Evolutionary conservation across 2,329 filamentous ascomycete genomes (phyloP).

Genomic region (Ascochyta clinopodiicola): DNA sequence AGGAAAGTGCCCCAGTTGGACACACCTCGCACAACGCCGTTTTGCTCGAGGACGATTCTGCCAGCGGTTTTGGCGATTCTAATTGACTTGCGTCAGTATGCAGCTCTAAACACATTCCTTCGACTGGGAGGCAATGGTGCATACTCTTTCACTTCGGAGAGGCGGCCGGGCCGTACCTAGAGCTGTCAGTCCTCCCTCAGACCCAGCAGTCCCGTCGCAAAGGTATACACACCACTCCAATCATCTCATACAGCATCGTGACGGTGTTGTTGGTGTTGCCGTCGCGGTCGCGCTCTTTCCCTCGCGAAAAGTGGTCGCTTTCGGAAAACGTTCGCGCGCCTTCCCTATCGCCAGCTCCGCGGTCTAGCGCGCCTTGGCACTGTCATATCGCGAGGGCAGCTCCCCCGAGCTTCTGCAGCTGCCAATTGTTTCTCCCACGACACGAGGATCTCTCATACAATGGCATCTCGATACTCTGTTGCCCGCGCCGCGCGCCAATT

Average conservation of each 20-base stretch:
- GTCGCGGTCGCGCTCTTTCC: conserved; percentile 13
- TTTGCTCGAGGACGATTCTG: conserved; percentile 78
- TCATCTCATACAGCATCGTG: conserved; percentile 93
- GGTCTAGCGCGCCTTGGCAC: conserved; percentile 14
- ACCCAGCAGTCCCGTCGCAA: background rate
- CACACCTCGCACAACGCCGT: conserved; percentile 89
- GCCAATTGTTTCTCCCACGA: conserved; percentile 19
- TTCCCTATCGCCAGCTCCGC: conserved; percentile 17
- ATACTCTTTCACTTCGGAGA: conserved; percentile 95
- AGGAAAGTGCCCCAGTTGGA: conserved; percentile 95
- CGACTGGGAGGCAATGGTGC: conserved; percentile 30
- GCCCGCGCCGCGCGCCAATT: conserved; percentile 46
- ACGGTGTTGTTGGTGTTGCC: conserved; percentile 12
- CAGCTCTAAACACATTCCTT: conserved; percentile 18
- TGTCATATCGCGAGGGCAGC: conserved; percentile 10
- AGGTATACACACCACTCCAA: conserved; percentile 79
- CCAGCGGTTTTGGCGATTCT: conserved; percentile 90
- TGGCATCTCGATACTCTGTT: conserved; percentile 45
- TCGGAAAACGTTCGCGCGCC: conserved; percentile 26
- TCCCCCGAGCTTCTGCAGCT: conserved; percentile 9
- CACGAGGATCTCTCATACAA: conserved; percentile 26
- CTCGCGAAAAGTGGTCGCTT: conserved; percentile 27
- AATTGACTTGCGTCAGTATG: conserved; percentile 17
- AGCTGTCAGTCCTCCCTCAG: conserved; percentile 13
- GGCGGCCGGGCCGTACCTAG: conserved; percentile 89